Conservation (phyloP, 805 yeast species). For the Pichia nanzhaoensis region DNA sequence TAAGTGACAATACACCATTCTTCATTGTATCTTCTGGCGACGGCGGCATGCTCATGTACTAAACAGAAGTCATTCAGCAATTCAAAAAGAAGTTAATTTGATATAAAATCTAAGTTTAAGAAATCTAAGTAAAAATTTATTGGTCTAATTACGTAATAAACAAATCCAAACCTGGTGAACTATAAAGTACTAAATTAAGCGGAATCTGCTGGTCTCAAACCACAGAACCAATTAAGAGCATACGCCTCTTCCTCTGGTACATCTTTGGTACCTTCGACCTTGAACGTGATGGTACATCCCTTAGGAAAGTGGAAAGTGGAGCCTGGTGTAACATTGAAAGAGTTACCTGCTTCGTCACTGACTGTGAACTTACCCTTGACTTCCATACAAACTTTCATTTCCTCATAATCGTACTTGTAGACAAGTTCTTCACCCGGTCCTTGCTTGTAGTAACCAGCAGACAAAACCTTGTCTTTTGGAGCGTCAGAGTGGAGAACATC, state of each 20-base stretch:
- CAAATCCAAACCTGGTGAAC: no score
- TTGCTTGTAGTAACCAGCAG: conserved; percentile 60
- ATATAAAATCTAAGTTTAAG: background rate
- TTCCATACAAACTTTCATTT: conserved; percentile 63
- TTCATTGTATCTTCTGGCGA: background rate
- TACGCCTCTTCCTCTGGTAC: conserved; percentile 39
- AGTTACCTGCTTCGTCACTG: conserved; percentile 57
- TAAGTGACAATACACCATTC: conserved; percentile 21
- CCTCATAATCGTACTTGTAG: conserved; percentile 61
- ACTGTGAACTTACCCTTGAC: conserved; percentile 59
- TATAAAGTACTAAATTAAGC: background rate
- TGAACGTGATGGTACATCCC: conserved; percentile 62
- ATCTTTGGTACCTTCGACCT: conserved; percentile 35
- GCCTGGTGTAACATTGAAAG: conserved; percentile 52
- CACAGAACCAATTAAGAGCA: conserved; percentile 57
- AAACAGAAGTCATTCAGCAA: no score
- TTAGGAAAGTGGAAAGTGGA: conserved; percentile 62
- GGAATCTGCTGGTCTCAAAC: conserved; percentile 41
- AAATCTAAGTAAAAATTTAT: background rate
- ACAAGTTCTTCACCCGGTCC: conserved; percentile 62
- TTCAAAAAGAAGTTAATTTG: no score
- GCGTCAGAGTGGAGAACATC: conserved; percentile 59
- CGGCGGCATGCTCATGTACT: no score
- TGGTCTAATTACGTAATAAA: background rate
- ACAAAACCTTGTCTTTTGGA: conserved; percentile 51